Evolutionary conservation across 179 eudicot genomes (phyloP).

Genomic region (Carnegiea gigantea): DNA sequence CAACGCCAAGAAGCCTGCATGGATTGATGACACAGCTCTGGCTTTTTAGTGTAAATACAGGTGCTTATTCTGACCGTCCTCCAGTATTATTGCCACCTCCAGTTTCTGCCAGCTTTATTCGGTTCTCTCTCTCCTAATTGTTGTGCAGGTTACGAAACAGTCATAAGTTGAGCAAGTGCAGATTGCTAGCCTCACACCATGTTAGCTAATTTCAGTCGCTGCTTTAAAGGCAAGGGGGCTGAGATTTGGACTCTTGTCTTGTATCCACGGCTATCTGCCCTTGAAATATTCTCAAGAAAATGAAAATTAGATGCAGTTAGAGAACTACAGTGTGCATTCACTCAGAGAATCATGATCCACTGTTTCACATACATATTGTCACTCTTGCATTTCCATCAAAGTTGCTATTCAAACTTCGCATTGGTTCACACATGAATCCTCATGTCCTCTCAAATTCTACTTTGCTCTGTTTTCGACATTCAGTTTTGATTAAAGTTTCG

Average conservation of each 20-base stretch:
- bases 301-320: not conserved
- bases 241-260: not conserved
- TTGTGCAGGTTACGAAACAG: not conserved
- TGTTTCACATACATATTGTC: too few relatives aligned
- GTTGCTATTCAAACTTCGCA: too few relatives aligned
- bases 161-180: not conserved
- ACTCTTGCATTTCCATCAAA: too few relatives aligned
- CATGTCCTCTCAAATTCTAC: not conserved
- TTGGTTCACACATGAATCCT: not conserved
- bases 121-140: not conserved
- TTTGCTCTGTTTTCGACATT: not conserved
- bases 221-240: too few relatives aligned
- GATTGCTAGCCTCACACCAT: not conserved
- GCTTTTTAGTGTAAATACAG: conserved; percentile 22
- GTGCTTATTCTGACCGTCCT: not conserved
- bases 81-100: not conserved
- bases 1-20: conserved; percentile 81
- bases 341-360: too few relatives aligned
- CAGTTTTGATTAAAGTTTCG: too few relatives aligned
- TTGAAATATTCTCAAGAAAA: not conserved
- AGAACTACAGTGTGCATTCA: not conserved
- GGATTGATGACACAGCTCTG: conserved; percentile 49
- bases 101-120: not conserved
- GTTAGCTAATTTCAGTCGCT: not conserved
- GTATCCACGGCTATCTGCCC: not conserved